Conservation (phyloP, 2,329 filamentous ascomycete species). For the Talaromyces sp. region DNA sequence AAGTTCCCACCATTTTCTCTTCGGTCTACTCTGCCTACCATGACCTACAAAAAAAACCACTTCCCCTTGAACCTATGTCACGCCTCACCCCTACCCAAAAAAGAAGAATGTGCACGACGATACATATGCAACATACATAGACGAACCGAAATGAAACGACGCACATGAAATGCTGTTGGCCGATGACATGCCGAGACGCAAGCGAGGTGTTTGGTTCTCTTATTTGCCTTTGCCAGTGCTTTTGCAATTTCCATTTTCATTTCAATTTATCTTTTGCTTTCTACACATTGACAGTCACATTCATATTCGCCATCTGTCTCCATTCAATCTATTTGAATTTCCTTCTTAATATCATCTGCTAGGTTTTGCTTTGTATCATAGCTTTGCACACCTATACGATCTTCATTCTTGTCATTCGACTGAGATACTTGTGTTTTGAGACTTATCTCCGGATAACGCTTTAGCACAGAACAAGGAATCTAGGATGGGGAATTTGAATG, state of each 20-base stretch:
- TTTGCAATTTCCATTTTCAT: constrained; percentile 10
- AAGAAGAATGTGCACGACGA: constrained; percentile 28
- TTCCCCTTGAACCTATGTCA: constrained; percentile 10
- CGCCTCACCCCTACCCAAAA: constrained; percentile 8
- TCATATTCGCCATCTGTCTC: neutral
- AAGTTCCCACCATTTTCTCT: constrained; percentile 16
- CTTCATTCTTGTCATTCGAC: neutral
- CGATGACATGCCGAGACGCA: constrained; percentile 25
- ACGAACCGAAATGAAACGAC: constrained; percentile 32
- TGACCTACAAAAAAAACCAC: constrained; percentile 9
- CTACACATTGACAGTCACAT: constrained; percentile 6
- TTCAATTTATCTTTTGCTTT: constrained; percentile 7
- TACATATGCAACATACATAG: constrained; percentile 28
- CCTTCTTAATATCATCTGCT: constrained; percentile 2
- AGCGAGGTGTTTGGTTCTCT: constrained; percentile 30
- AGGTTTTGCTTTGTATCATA: neutral
- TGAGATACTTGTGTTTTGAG: constrained; percentile 4
- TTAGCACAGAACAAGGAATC: neutral
- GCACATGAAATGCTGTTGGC: constrained; percentile 25
- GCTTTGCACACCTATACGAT: neutral
- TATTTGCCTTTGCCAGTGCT: constrained; percentile 22
- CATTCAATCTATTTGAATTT: neutral
- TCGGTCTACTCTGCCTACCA: constrained; percentile 18
- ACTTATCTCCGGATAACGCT: neutral
- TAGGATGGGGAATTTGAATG: neutral